Evolutionary conservation across 305 asterid genomes (phyloP).

Genomic region (Lippia alba): DNA sequence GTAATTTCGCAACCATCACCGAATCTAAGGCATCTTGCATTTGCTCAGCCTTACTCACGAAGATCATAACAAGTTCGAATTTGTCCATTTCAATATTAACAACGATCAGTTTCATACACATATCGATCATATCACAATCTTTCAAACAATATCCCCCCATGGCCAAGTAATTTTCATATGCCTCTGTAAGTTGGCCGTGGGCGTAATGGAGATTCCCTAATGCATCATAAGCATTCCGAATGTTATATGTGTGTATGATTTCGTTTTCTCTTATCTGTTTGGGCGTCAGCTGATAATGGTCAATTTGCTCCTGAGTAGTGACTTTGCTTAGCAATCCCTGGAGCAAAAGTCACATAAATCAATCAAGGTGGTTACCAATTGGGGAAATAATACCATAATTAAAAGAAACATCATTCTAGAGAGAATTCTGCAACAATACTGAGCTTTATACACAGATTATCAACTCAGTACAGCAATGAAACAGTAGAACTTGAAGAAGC

Average conservation of each 20-base stretch:
- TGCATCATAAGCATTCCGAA: constrained; percentile 71
- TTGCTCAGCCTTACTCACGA: constrained; percentile 62
- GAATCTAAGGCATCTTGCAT: constrained; percentile 56
- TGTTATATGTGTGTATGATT: constrained; percentile 17
- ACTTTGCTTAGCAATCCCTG: no score
- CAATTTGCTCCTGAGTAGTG: no score
- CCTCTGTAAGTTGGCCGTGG: constrained; percentile 64
- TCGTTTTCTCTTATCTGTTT: constrained; percentile 63
- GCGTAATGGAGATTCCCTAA: constrained; percentile 69
- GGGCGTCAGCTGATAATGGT: constrained; percentile 38
- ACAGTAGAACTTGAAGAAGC: no score
- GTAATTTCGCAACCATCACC: constrained; percentile 53
- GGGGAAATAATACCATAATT: no score
- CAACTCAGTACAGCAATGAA: no score
- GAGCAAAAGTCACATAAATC: no score
- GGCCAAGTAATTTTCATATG: constrained; percentile 59
- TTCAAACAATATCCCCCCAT: constrained; percentile 70
- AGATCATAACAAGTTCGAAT: constrained; percentile 62
- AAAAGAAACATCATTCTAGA: no score
- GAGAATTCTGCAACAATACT: no score
- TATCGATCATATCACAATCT: constrained; percentile 57
- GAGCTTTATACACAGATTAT: no score
- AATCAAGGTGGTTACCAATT: no score
- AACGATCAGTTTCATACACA: constrained; percentile 66
- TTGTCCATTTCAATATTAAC: constrained; percentile 73